phyloP scores from a whole-genome alignment of 805 yeast species.

The Candida palmyrensis region DNA sequence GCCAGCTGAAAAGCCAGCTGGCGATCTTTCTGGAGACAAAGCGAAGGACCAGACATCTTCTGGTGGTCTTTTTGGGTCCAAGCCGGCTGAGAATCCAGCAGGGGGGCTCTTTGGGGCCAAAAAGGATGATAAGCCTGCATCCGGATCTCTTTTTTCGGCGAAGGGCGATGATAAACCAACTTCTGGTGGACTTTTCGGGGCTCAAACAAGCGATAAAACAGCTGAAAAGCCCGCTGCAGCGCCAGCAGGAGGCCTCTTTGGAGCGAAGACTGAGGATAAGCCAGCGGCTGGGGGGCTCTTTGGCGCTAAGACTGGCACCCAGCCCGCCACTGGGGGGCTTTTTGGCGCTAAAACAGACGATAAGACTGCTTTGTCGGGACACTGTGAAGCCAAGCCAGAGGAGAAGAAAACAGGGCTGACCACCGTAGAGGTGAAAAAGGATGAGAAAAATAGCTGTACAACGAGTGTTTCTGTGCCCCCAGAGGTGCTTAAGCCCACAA shows the following conservation, averaged over 20 bases:
- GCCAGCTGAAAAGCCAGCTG: not conserved
- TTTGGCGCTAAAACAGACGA: slow-evolving; percentile 13
- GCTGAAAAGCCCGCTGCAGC: slow-evolving; percentile 7
- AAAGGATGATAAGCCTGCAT: slow-evolving; percentile 1
- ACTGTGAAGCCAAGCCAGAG: slow-evolving; percentile 10
- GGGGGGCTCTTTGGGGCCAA: slow-evolving; percentile 11
- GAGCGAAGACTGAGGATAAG: slow-evolving; percentile 7
- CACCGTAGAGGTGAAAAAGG: slow-evolving; percentile 14
- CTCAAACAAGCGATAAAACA: slow-evolving; percentile 9
- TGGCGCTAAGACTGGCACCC: slow-evolving; percentile 14
- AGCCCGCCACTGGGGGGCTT: slow-evolving; percentile 16
- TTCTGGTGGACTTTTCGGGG: slow-evolving; percentile 10
- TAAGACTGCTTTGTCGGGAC: slow-evolving; percentile 5
- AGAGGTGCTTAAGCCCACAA: slow-evolving; percentile 41
- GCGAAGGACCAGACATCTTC: slow-evolving; percentile 4
- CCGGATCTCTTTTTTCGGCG: slow-evolving; percentile 6
- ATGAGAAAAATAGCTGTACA: slow-evolving; percentile 14
- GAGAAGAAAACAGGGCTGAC: slow-evolving; percentile 11
- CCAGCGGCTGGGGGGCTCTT: slow-evolving; percentile 7
- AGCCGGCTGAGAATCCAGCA: slow-evolving; percentile 5
- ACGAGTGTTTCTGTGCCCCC: slow-evolving; percentile 7
- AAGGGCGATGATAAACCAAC: slow-evolving; percentile 11
- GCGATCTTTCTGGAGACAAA: not conserved
- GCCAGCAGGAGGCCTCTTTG: slow-evolving; percentile 12
- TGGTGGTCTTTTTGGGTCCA: slow-evolving; percentile 14